Percentiles rank a stretch among this genome's conserved stretches.
phyloP scores from a whole-genome alignment of 176 grass and related monocot genomes.

The Pontederia paniculata region DNA sequence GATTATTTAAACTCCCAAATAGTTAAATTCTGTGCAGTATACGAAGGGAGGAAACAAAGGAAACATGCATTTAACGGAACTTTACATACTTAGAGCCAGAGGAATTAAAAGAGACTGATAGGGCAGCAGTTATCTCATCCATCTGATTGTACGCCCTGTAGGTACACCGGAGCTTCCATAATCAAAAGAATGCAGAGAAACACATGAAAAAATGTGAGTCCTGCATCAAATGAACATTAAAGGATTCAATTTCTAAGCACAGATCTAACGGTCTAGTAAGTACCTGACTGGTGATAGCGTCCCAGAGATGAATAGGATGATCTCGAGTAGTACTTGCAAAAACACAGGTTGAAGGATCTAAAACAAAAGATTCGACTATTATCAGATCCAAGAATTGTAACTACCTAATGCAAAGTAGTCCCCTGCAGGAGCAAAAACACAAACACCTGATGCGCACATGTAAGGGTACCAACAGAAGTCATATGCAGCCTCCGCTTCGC shows the following conservation, averaged over 20 bases:
- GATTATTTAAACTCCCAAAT: neutral
- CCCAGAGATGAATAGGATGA: slow-evolving; percentile 97
- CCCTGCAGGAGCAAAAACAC: neutral
- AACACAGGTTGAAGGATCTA: slow-evolving; percentile 69
- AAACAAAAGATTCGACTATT: slow-evolving; percentile 18
- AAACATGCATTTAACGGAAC: neutral
- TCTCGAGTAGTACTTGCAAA: slow-evolving; percentile 79
- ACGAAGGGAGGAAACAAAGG: slow-evolving; percentile 14
- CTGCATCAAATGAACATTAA: slow-evolving; percentile 6
- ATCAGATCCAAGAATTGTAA: neutral
- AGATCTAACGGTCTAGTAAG: neutral
- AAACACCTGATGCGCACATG: slow-evolving; percentile 63
- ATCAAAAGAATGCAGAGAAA: neutral
- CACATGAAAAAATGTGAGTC: neutral
- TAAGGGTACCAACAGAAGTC: slow-evolving; percentile 96
- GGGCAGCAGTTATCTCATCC: slow-evolving; percentile 86
- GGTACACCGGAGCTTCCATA: slow-evolving; percentile 74
- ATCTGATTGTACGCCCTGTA: slow-evolving; percentile 91
- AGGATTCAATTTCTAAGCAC: neutral
- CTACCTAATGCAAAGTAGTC: neutral
- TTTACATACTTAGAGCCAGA: slow-evolving; percentile 59
- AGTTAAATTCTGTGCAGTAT: neutral
- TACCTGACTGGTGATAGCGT: slow-evolving; percentile 69
- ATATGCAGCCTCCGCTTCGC: slow-evolving; percentile 71
- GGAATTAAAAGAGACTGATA: slow-evolving; percentile 88